Evolutionary conservation across 176 grass and related monocot genomes (phyloP).

Genomic region (Juncus inflexus): DNA sequence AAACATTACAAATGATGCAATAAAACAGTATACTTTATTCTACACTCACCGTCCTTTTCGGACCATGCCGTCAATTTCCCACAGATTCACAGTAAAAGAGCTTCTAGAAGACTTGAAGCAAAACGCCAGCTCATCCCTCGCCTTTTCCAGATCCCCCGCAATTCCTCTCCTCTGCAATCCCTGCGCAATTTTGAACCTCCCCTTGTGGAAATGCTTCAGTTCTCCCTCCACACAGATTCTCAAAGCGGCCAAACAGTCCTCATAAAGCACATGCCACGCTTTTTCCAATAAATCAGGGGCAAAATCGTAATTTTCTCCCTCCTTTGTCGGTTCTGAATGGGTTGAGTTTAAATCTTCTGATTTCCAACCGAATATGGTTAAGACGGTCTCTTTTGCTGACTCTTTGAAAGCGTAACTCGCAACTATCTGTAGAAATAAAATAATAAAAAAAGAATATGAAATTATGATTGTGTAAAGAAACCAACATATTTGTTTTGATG

Average conservation of each 20-base stretch:
- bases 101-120: conserved; percentile 97
- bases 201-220: conserved; percentile 97
- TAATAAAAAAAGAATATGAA: neutral
- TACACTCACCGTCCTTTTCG: conserved; percentile 75
- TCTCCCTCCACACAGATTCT: conserved; percentile 84
- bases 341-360: conserved; percentile 39
- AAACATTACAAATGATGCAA: too few species aligned
- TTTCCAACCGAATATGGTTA: conserved; percentile 50
- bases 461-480: conserved; percentile 11
- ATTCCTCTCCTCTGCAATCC: conserved; percentile 76
- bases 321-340: conserved; percentile 38
- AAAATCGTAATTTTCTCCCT: conserved; percentile 37
- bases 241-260: conserved; percentile 82
- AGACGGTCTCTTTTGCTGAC: conserved; percentile 66
- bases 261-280: conserved; percentile 91
- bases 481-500: too few species aligned
- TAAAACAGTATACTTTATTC: conserved; percentile 4
- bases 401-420: conserved; percentile 65
- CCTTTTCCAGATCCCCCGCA: conserved; percentile 64
- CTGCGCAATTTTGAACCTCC: conserved; percentile 88
- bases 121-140: conserved; percentile 92
- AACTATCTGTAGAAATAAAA: conserved; percentile 52
- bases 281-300: conserved; percentile 63
- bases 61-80: conserved; percentile 94
- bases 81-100: conserved; percentile 95